Conservation (phyloP, 2,329 filamentous ascomycete species). For the Ustulina deusta region DNA sequence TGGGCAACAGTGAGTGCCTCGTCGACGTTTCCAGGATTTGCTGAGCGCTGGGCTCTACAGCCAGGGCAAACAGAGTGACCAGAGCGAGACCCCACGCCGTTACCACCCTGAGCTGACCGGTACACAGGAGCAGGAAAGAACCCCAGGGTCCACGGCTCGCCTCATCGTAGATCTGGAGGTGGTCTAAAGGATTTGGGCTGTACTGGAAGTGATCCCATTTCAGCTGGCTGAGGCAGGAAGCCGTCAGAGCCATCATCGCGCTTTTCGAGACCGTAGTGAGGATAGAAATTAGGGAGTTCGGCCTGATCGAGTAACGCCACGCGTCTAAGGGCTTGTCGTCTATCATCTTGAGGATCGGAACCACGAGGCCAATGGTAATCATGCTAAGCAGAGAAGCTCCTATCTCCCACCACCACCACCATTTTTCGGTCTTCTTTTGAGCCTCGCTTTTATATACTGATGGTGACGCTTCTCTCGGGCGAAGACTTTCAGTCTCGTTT, state of each 20-base stretch:
- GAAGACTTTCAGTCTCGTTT: too few relatives aligned
- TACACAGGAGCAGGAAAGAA: slow-evolving; percentile 23
- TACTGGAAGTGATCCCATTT: slow-evolving; percentile 52
- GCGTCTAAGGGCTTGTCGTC: not conserved
- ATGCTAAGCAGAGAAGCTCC: slow-evolving; percentile 11
- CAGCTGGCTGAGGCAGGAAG: slow-evolving; percentile 52
- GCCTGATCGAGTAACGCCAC: slow-evolving; percentile 40
- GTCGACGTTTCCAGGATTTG: slow-evolving; percentile 27
- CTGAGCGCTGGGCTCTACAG: slow-evolving; percentile 37
- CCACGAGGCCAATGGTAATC: slow-evolving; percentile 5
- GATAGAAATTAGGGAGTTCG: slow-evolving; percentile 53
- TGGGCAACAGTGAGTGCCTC: slow-evolving; percentile 1
- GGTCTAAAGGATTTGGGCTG: slow-evolving; percentile 38
- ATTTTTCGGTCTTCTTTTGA: too few relatives aligned
- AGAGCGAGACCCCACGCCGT: slow-evolving; percentile 11
- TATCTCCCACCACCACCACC: slow-evolving; percentile 41
- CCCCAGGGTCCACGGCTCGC: slow-evolving; percentile 49
- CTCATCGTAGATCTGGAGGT: slow-evolving; percentile 49
- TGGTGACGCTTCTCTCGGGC: too few relatives aligned
- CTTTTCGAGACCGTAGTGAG: slow-evolving; percentile 51
- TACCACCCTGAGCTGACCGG: not conserved
- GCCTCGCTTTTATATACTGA: too few relatives aligned
- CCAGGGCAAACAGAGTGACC: slow-evolving; percentile 30
- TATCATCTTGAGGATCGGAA: not conserved
- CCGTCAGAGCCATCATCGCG: slow-evolving; percentile 48